Base-by-base conservation (phyloP, 345 rosid genomes). In the Geranium rotundifolium region DNA sequence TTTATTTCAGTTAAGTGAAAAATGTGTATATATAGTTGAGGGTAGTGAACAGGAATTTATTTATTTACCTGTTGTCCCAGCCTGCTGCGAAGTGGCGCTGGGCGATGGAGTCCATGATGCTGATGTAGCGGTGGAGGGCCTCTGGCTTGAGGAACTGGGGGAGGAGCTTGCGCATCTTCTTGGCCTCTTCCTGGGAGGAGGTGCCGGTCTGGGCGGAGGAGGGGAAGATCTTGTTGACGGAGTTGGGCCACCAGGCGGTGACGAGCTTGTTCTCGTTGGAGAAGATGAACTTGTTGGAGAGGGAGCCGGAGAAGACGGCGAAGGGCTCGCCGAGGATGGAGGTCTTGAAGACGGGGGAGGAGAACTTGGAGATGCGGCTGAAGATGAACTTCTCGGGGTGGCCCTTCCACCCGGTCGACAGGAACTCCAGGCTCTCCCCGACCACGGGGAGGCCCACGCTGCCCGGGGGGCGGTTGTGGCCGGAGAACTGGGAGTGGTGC, bases 231-330 rank as follows among this genome's bases (percentile, higher is more conserved):
- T 77, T 77, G 66, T 73, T 70, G 56, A 73, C 71, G 37, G 77
- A 70, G 62, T 73, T 69, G 12, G 80, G 77, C 80, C 80, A 77
- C 80, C 80, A 77, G 14, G 72, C 63, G 0, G 52, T 62, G 5
- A 77, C 77, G 15, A 77, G 67, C 72, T 70, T 77, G 69, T 77
- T 73, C 70, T 76, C 80, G 64, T 76, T 73, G 17, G 77, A 73
- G 68, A 73, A 77, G 52, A 77, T 56, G 70, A 77, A 77, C 68
- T 70, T 73, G 60, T 73, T 70, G 19, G 65, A 72, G 0, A 72
- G 58, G 7, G 75, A 65, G 14, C 80, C 77, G 0, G 74, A 54
- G 10, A 77, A 46, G 55, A 73, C 71, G 4, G 69, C 75, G 1
- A 63, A 29, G 14, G 80, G 77, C 56, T 73, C 72, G 13, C 72